These are phyloP conservation scores for Yamagishiella unicocca DNA, from an alignment of 139 green algal species.

Conservation along the genomic window DNA sequence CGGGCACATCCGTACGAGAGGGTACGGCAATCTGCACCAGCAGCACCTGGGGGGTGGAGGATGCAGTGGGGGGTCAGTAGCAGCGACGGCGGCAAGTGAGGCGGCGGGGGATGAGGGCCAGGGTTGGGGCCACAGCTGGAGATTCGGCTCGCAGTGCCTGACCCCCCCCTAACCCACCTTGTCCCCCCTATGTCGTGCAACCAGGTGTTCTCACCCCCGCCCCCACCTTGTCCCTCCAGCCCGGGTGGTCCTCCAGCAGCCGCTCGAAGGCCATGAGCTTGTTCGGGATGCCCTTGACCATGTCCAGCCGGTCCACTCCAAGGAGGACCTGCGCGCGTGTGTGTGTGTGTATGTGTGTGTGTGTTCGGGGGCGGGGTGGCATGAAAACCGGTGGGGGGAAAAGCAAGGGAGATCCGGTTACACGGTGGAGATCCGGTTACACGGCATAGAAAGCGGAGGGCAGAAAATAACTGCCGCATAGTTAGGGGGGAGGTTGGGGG, in stretches of 20 bases:
- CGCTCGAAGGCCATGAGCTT: slow-evolving; percentile 99
- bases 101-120: neutral
- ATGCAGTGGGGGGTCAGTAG: too few relatives aligned
- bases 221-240: slow-evolving; percentile 94
- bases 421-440: too few relatives aligned
- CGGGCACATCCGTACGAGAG: slow-evolving; percentile 94
- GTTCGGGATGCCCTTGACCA: slow-evolving; percentile 99
- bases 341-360: too few relatives aligned
- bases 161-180: too few relatives aligned
- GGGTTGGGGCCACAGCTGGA: neutral
- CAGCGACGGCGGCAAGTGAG: slow-evolving; percentile 11
- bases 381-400: neutral
- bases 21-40: slow-evolving; percentile 99
- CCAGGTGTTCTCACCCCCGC: neutral
- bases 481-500: too few relatives aligned
- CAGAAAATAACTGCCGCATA: too few relatives aligned
- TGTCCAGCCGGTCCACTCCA: slow-evolving; percentile 98
- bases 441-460: too few relatives aligned
- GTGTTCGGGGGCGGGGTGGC: neutral
- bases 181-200: too few relatives aligned
- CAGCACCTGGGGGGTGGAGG: too few relatives aligned
- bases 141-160: too few relatives aligned
- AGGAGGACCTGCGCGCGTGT: slow-evolving; percentile 99
- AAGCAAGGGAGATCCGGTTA: too few relatives aligned
- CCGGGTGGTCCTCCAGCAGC: slow-evolving; percentile 92